Conservation (phyloP, 164 flowering plant genomes). For the Warburgia ugandensis region DNA sequence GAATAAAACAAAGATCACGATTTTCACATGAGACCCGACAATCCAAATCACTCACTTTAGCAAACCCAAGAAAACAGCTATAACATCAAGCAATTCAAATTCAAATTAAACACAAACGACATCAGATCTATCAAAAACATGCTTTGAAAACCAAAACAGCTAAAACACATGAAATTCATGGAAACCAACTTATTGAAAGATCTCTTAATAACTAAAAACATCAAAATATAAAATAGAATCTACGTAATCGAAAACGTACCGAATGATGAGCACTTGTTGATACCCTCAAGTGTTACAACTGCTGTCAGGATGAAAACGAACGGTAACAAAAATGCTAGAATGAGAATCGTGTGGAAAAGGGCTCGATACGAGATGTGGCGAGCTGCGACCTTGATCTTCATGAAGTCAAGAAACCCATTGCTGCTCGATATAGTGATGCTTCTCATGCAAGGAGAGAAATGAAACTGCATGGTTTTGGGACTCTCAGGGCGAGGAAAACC, state of each 20-base stretch:
- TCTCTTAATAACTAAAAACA: too few species aligned
- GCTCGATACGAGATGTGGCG: slow-evolving; percentile 88
- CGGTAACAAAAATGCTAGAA: slow-evolving; percentile 84
- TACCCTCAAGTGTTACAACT: slow-evolving; percentile 95
- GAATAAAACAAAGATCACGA: too few species aligned
- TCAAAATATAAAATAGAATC: too few species aligned
- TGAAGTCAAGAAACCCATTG: slow-evolving; percentile 78
- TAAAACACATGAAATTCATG: too few species aligned
- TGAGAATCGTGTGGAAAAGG: slow-evolving; percentile 78
- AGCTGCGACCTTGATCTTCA: slow-evolving; percentile 99
- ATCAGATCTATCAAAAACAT: too few species aligned
- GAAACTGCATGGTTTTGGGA: slow-evolving; percentile 73
- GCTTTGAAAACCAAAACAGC: too few species aligned
- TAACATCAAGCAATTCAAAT: too few species aligned
- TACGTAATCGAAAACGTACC: slow-evolving; percentile 37
- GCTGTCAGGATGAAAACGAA: slow-evolving; percentile 98
- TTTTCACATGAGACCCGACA: too few species aligned
- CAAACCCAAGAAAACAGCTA: too few species aligned
- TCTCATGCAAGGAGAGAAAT: slow-evolving; percentile 98
- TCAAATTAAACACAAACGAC: too few species aligned
- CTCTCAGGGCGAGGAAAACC: slow-evolving; percentile 5
- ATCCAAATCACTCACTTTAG: too few species aligned
- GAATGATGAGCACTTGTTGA: slow-evolving; percentile 94
- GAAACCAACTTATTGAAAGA: too few species aligned
- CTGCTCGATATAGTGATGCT: slow-evolving; percentile 87